Percentiles rank a stretch among this genome's conserved stretches.
These are phyloP conservation scores for Panellus pusillus DNA, from an alignment of 768 basidiomycete species.

Conservation along the genomic window DNA sequence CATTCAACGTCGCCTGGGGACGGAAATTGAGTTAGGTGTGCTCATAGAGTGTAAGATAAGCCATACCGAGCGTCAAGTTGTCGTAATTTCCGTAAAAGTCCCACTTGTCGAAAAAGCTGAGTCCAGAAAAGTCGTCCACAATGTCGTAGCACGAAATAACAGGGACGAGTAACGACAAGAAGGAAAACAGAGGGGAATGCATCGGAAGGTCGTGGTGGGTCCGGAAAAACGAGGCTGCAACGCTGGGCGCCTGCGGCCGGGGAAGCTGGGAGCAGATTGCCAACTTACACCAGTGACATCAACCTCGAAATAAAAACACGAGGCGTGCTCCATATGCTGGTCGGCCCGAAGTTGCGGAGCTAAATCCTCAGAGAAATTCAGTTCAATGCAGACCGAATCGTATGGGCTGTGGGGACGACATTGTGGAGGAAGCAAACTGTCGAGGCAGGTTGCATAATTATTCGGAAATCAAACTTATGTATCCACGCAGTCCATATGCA, in stretches of 20 bases:
- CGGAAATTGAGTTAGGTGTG: background rate
- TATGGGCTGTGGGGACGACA: too few species aligned
- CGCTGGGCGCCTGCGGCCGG: constrained; percentile 8
- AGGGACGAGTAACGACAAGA: constrained; percentile 10
- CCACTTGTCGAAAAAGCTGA: constrained; percentile 47
- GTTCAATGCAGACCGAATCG: too few species aligned
- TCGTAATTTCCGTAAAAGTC: constrained; percentile 40
- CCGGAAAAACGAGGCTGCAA: constrained; percentile 1
- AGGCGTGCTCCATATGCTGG: constrained; percentile 8
- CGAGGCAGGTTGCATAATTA: too few species aligned
- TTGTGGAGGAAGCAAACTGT: too few species aligned
- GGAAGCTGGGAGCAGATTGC: constrained; percentile 11
- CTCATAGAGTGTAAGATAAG: background rate
- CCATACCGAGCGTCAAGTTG: constrained; percentile 32
- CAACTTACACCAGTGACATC: constrained; percentile 7
- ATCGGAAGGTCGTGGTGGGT: constrained; percentile 16
- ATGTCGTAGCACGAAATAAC: constrained; percentile 30
- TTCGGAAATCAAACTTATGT: too few species aligned
- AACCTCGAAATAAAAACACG: constrained; percentile 17
- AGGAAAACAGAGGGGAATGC: constrained; percentile 6
- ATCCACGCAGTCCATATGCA: too few species aligned
- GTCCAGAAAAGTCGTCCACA: constrained; percentile 38
- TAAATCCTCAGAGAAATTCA: background rate
- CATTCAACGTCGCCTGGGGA: constrained; percentile 48
- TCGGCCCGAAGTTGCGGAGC: constrained; percentile 6